A percentile compares a stretch with the other conserved stretches of the same genome.
These are phyloP conservation scores for Aspergillus oerlinghausenensis DNA, from an alignment of 2,329 filamentous ascomycete species.

Conservation along the genomic window DNA sequence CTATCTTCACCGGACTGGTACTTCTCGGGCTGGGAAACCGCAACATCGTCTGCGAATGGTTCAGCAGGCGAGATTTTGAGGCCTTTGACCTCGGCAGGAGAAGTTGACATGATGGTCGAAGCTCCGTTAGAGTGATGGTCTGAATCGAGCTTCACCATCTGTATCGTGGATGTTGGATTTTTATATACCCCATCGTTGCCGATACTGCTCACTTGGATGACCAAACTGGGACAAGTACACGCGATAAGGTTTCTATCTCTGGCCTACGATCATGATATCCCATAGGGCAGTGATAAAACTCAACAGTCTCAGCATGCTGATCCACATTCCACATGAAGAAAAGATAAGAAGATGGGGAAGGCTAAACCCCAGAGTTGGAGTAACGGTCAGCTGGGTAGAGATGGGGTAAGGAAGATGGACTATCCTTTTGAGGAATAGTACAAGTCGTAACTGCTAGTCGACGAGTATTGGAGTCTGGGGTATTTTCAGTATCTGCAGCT, in stretches of 20 bases:
- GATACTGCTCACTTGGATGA: neutral
- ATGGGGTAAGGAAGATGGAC: neutral
- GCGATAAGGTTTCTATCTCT: neutral
- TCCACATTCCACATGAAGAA: neutral
- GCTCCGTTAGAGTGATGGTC: neutral
- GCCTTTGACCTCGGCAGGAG: conserved; percentile 6
- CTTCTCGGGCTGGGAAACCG: conserved; percentile 20
- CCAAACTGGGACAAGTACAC: neutral
- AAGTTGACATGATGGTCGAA: neutral
- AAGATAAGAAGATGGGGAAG: neutral
- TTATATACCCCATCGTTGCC: neutral
- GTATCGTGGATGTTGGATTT: neutral
- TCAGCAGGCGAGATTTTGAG: conserved; percentile 3
- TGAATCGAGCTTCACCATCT: neutral
- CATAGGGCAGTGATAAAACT: neutral
- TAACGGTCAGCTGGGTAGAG: neutral
- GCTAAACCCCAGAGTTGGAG: neutral
- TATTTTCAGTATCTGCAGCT: neutral
- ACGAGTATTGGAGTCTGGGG: neutral
- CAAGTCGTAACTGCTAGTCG: too few relatives aligned
- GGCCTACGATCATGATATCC: neutral
- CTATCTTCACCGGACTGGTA: conserved; percentile 17
- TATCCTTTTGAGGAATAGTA: too few relatives aligned
- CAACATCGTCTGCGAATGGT: conserved; percentile 17
- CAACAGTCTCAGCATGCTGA: neutral